These are phyloP conservation scores for Scopulariopsis brevicaulis DNA, from an alignment of 2,329 filamentous ascomycete genomes.

Conservation along the genomic window DNA sequence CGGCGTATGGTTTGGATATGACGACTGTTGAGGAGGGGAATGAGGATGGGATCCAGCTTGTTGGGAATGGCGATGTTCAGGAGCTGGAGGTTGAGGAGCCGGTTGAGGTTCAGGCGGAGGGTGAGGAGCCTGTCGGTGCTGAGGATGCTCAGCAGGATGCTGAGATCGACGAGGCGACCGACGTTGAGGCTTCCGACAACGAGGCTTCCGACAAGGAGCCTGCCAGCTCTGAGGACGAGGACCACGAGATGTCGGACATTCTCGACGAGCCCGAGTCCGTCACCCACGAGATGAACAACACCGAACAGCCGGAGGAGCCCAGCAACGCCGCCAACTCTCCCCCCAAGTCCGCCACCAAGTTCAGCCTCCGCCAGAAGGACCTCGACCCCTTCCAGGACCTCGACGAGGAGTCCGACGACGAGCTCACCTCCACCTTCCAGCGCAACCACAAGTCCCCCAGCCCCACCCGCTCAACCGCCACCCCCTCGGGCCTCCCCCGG, in stretches of 20 bases:
- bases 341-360: slow-evolving; percentile 9
- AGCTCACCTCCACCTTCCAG: slow-evolving; percentile 23
- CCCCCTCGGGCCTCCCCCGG: slow-evolving; percentile 27
- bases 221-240: slow-evolving; percentile 8
- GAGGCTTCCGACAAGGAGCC: slow-evolving; percentile 8
- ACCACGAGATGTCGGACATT: slow-evolving; percentile 7
- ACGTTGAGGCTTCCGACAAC: neutral
- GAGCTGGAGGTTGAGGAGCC: slow-evolving; percentile 7
- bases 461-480: slow-evolving; percentile 18
- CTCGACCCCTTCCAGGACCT: slow-evolving; percentile 22
- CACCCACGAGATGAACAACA: neutral
- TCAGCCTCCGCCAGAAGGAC: slow-evolving; percentile 32
- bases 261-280: neutral
- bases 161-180: slow-evolving; percentile 7
- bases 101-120: slow-evolving; percentile 2
- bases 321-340: slow-evolving; percentile 12
- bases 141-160: slow-evolving; percentile 9
- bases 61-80: slow-evolving; percentile 7
- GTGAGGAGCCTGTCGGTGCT: slow-evolving; percentile 8
- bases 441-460: slow-evolving; percentile 12
- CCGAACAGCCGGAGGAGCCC: neutral
- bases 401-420: slow-evolving; percentile 33
- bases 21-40: slow-evolving; percentile 8
- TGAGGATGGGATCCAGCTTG: slow-evolving; percentile 3
- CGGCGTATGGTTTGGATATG: slow-evolving; percentile 14